Evolutionary conservation across 1,284 basidiomycete genomes (phyloP), one percentile per base, ranked within the genome.

Genomic region (Melampsora abietis-canadensis): DNA sequence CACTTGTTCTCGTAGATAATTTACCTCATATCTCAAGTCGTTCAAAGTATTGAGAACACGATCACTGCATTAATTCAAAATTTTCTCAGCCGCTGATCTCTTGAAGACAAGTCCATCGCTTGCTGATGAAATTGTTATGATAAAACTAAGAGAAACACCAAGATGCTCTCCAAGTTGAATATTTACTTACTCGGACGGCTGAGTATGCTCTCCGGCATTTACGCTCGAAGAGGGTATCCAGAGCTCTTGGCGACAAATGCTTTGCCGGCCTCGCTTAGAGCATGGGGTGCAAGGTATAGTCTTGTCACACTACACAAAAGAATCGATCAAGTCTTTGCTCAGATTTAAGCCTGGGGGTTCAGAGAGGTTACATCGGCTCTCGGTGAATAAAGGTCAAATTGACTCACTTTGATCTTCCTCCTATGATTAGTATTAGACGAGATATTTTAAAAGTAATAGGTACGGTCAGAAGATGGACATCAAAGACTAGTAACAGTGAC

Each of bases 361-460:
- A 15, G 14, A 14, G 40, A 44, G 10, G 12, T 44, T 14, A 44
- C 40, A 44, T 44, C 14, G 14, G 10, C 40, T 14, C 40, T 14
- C 12, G 14, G 2, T 14, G 40, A 12, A 14, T 14, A 44, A 44
- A 15, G 10, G 14, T 15, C 14, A 15, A 10, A 44, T 44, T 44
- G 14, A 57, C 51, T n/a, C 51, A 57, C 51, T 27, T 57, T 57
- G n/a, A 57, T 57, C 51, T 57, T 57, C 27, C 51, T 57, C 27
- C 51, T 57, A 30, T 15, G 40, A 44, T 44, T 10, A 15, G 40
- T 15, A 14, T 44, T 15, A 15, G 2, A 44, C 1, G 4, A 57
- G 21, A 21, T 21, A 2, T 57, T 57, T 57, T 7, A 57, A 15
- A 57, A 57, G 27, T 17, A 57, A 57, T 10, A n/a, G 51, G 51